Evolutionary conservation across 2,329 filamentous ascomycete species (phyloP).

Genomic region (Clarireedia hainanense): DNA sequence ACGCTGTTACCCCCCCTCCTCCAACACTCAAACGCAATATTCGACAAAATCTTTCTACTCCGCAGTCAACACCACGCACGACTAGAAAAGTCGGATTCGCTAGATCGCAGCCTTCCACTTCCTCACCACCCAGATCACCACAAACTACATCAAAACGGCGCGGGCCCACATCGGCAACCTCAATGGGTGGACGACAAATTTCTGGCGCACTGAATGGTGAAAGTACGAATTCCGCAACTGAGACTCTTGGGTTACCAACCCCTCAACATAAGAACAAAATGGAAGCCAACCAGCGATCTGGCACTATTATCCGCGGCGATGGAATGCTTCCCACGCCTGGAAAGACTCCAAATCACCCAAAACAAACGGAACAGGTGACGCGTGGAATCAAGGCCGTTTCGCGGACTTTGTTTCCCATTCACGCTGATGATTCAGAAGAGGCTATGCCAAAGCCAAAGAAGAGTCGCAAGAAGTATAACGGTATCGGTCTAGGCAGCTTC

Average conservation of each 20-base stretch:
- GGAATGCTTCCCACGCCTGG: constrained; percentile 69
- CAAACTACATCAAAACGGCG: constrained; percentile 24
- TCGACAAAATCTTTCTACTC: constrained; percentile 25
- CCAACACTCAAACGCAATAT: constrained; percentile 31
- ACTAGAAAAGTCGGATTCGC: constrained; percentile 13
- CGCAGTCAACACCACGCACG: constrained; percentile 10
- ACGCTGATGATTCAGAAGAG: constrained; percentile 40
- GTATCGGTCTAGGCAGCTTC: constrained; percentile 50
- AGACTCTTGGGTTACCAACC: constrained; percentile 21
- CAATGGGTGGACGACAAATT: constrained; percentile 40
- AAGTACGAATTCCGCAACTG: constrained; percentile 35
- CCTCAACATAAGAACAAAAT: constrained; percentile 18
- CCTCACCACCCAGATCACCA: constrained; percentile 20
- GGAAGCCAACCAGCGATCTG: constrained; percentile 16
- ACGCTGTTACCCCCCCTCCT: constrained; percentile 45
- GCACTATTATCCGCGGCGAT: constrained; percentile 17
- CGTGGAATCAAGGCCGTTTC: constrained; percentile 47
- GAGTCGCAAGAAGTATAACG: constrained; percentile 48
- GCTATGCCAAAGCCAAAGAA: constrained; percentile 51
- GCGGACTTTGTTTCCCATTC: constrained; percentile 52
- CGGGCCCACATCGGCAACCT: constrained; percentile 25
- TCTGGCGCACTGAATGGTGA: constrained; percentile 39
- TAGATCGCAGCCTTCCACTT: constrained; percentile 16
- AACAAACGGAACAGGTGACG: constrained; percentile 41
- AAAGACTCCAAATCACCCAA: constrained; percentile 65